Percentiles rank a stretch among this genome's conserved stretches.
Conservation (phyloP, 2,329 filamentous ascomycete species). For the Ophiosphaerella narmari region DNA sequence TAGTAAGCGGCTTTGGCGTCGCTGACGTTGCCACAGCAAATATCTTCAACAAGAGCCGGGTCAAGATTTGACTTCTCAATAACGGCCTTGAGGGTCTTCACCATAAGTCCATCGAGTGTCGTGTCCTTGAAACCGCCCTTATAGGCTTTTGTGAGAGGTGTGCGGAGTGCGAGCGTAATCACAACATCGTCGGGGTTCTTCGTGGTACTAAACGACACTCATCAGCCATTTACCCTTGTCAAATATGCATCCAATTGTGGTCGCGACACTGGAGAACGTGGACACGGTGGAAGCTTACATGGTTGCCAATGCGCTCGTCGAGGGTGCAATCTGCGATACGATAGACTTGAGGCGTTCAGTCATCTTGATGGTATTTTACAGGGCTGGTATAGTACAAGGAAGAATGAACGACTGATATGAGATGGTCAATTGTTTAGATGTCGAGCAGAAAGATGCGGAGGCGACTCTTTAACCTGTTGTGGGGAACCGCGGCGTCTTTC, state of each 20-base stretch:
- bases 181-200: constrained; percentile 97
- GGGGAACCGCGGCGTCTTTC: constrained; percentile 15
- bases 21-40: constrained; percentile 89
- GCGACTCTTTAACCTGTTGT: constrained; percentile 22
- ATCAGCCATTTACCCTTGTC: constrained; percentile 10
- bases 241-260: no score
- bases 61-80: constrained; percentile 74
- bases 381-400: neutral
- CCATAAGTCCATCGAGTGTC: constrained; percentile 81
- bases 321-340: constrained; percentile 81
- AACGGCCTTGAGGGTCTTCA: constrained; percentile 74
- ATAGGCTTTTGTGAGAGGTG: constrained; percentile 82
- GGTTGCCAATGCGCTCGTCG: constrained; percentile 69
- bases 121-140: constrained; percentile 98
- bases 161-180: constrained; percentile 89
- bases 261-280: neutral
- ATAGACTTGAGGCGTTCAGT: constrained; percentile 85
- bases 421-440: neutral
- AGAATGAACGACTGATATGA: neutral
- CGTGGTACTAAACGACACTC: constrained; percentile 64
- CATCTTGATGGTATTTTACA: constrained; percentile 25
- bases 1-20: constrained; percentile 90
- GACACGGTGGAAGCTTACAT: constrained; percentile 65
- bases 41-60: constrained; percentile 81
- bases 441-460: constrained; percentile 14